phyloP scores from a whole-genome alignment of 768 basidiomycete genomes.

The Nidularia sp. region DNA sequence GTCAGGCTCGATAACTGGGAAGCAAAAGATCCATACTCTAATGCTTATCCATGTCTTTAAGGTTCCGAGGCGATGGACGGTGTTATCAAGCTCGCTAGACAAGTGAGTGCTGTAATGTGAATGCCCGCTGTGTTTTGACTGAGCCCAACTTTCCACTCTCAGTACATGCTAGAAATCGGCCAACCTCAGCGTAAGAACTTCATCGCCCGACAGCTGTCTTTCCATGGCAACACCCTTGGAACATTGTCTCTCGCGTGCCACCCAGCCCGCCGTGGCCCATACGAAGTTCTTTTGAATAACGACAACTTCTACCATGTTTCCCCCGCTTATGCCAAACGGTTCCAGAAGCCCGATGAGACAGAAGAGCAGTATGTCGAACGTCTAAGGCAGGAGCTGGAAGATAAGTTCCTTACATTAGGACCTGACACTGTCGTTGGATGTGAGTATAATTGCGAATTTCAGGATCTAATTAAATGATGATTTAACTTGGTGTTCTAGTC shows the following conservation, averaged over 20 bases:
- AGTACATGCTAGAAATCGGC: slow-evolving; percentile 71
- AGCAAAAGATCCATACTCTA: neutral
- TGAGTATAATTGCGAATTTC: slow-evolving; percentile 25
- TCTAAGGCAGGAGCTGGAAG: slow-evolving; percentile 76
- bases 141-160: neutral
- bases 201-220: slow-evolving; percentile 75
- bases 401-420: slow-evolving; percentile 80
- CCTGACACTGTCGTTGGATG: slow-evolving; percentile 81
- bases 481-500: slow-evolving; percentile 34
- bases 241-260: slow-evolving; percentile 69
- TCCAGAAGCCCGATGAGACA: slow-evolving; percentile 62
- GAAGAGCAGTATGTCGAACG: slow-evolving; percentile 79
- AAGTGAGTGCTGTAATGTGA: slow-evolving; percentile 35
- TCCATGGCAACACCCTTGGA: slow-evolving; percentile 79
- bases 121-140: neutral
- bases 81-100: slow-evolving; percentile 77
- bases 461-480: neutral
- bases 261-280: slow-evolving; percentile 64
- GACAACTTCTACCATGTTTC: slow-evolving; percentile 80
- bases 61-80: slow-evolving; percentile 90
- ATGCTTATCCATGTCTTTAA: slow-evolving; percentile 16
- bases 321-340: slow-evolving; percentile 83
- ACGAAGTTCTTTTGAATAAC: slow-evolving; percentile 58
- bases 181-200: slow-evolving; percentile 73
- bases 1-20: slow-evolving; percentile 26